phyloP scores from a whole-genome alignment of 2,329 filamentous ascomycete genomes.

The Alternaria arborescens region DNA sequence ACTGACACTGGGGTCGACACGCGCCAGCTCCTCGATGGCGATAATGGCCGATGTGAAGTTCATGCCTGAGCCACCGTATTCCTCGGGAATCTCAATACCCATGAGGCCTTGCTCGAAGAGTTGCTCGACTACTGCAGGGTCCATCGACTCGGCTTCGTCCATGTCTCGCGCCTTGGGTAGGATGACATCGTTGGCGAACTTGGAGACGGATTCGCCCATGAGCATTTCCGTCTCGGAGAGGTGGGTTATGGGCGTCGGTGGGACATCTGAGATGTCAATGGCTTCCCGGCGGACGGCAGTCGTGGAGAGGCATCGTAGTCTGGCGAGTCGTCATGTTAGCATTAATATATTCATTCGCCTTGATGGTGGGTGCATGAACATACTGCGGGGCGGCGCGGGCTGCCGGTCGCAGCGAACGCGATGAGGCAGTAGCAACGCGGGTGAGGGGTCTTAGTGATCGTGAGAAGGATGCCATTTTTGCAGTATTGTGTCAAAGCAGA shows the following conservation, averaged over 20 bases:
- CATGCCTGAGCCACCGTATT: conserved; percentile 96
- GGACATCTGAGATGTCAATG: conserved; percentile 72
- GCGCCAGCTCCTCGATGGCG: conserved; percentile 94
- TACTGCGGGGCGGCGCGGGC: conserved; percentile 45
- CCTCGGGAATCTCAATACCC: conserved; percentile 96
- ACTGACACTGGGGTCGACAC: conserved; percentile 92
- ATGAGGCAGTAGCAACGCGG: conserved; percentile 39
- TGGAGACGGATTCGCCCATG: conserved; percentile 89
- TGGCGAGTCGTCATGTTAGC: conserved; percentile 13
- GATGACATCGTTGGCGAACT: conserved; percentile 89
- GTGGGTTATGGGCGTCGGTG: conserved; percentile 91
- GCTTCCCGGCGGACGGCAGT: conserved; percentile 49
- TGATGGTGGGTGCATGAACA: conserved; percentile 2
- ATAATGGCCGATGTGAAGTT: conserved; percentile 98
- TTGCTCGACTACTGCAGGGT: conserved; percentile 84
- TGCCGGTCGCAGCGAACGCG: conserved; percentile 39
- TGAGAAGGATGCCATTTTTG: conserved; percentile 44
- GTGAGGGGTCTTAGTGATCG: conserved; percentile 43
- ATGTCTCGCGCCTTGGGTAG: conserved; percentile 93
- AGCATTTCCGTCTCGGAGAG: conserved; percentile 87
- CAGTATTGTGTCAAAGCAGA: not conserved
- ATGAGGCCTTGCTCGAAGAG: conserved; percentile 97
- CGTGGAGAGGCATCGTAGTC: conserved; percentile 55
- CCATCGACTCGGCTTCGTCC: conserved; percentile 97
- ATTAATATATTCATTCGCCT: conserved; percentile 4